Evolutionary conservation across 169 alveolate species (phyloP).

Genomic region (Eimeria sp.): DNA sequence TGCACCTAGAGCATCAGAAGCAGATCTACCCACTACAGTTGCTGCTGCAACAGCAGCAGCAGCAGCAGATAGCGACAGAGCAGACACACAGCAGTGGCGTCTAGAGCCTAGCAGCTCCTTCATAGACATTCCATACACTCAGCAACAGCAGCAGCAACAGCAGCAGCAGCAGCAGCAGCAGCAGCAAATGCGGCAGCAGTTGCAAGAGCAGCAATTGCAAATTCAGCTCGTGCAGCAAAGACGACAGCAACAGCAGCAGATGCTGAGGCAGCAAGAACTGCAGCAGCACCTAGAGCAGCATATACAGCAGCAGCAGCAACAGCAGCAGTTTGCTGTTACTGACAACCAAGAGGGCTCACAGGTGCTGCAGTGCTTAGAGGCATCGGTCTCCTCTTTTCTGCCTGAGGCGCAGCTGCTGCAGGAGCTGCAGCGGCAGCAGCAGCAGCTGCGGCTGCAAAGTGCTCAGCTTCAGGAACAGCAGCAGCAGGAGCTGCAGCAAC

Average conservation of each 20-base stretch:
- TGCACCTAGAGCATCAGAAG: constrained; percentile 10
- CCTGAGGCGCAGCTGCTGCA: constrained; percentile 25
- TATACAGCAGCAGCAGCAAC: background rate
- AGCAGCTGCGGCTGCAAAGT: constrained; percentile 3
- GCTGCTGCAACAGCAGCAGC: background rate
- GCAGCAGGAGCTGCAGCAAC: background rate
- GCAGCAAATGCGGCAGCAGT: no score
- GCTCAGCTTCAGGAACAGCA: constrained; percentile 39
- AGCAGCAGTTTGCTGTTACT: background rate
- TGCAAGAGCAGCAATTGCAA: no score
- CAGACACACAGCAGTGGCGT: constrained; percentile 13
- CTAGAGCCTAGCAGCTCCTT: background rate
- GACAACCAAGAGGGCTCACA: background rate
- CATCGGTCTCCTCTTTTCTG: background rate
- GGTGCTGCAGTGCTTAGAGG: background rate
- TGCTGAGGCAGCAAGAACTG: no score
- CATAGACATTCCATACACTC: background rate
- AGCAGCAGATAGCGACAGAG: no score
- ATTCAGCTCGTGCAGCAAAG: no score
- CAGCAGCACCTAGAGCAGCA: no score
- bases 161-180: no score
- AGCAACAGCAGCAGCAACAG: no score
- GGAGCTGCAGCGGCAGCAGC: constrained; percentile 60
- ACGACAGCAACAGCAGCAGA: no score
- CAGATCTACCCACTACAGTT: background rate